Conservation (phyloP, 331 rosid genomes). For the Phaseolus coccineus region DNA sequence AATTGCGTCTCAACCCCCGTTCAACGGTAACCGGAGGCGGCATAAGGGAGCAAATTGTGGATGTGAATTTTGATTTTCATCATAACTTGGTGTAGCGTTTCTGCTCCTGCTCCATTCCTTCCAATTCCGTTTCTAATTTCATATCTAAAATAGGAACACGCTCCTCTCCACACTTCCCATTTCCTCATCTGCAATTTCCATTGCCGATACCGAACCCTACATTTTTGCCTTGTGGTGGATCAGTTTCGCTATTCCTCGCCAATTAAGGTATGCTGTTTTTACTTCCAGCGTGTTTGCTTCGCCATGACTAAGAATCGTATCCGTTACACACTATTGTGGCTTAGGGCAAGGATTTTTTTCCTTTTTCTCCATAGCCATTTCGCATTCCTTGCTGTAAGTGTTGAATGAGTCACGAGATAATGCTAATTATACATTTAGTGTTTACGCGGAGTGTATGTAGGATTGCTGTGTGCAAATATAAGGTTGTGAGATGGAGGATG, state of each 20-base stretch:
- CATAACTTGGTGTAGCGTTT: not conserved
- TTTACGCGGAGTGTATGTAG: constrained; percentile 7
- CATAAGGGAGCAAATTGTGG: not conserved
- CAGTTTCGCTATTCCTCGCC: not conserved
- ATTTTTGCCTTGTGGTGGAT: constrained; percentile 21
- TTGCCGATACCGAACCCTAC: constrained; percentile 40
- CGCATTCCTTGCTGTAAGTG: not conserved
- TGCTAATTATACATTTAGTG: not conserved
- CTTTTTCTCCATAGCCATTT: constrained; percentile 5
- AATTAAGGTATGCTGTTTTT: constrained; percentile 32
- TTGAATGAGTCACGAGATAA: not conserved
- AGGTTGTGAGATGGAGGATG: constrained; percentile 48
- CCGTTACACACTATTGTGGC: not conserved
- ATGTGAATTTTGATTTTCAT: not conserved
- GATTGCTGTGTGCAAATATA: not conserved
- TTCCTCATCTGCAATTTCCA: constrained; percentile 21
- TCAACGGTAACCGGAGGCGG: not conserved
- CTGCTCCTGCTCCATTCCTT: not conserved
- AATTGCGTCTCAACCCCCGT: not conserved
- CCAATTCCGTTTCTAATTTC: not conserved
- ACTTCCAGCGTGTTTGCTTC: constrained; percentile 13
- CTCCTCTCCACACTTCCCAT: not conserved
- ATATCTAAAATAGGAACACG: not conserved
- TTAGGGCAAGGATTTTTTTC: constrained; percentile 37
- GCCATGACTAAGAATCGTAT: not conserved